Conservation (phyloP, 2,329 filamentous ascomycete species). For the Chaetoscypha palmicola region DNA sequence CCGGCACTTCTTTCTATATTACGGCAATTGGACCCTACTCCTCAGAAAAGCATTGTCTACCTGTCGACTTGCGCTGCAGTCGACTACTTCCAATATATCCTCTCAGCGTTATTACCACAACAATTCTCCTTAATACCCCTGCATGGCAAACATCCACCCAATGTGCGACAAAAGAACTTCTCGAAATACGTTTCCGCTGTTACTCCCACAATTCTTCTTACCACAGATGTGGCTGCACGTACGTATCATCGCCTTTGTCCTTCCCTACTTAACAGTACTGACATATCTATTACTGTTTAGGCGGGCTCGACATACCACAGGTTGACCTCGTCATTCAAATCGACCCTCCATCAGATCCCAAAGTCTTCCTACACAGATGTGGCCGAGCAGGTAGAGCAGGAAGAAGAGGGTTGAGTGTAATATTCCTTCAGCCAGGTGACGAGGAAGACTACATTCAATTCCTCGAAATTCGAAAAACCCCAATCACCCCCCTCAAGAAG, state of each 20-base stretch:
- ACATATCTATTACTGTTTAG: too few species aligned
- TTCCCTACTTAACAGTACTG: too few species aligned
- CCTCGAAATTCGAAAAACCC: slow-evolving; percentile 79
- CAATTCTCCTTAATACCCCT: slow-evolving; percentile 68
- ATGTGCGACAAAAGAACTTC: slow-evolving; percentile 84
- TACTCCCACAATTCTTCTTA: slow-evolving; percentile 74
- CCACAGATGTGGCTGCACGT: slow-evolving; percentile 88
- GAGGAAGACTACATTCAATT: slow-evolving; percentile 91
- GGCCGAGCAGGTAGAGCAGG: slow-evolving; percentile 87
- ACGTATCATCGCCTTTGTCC: too few species aligned
- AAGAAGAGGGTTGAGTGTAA: slow-evolving; percentile 73
- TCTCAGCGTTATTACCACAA: slow-evolving; percentile 64
- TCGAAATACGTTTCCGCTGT: slow-evolving; percentile 68
- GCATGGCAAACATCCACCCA: slow-evolving; percentile 86
- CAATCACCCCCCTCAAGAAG: slow-evolving; percentile 56
- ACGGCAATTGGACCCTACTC: slow-evolving; percentile 59
- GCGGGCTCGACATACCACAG: slow-evolving; percentile 82
- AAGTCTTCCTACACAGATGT: slow-evolving; percentile 90
- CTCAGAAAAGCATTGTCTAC: slow-evolving; percentile 84
- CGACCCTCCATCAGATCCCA: slow-evolving; percentile 79
- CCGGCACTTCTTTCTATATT: slow-evolving; percentile 67
- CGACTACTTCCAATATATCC: slow-evolving; percentile 81
- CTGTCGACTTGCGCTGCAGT: slow-evolving; percentile 90
- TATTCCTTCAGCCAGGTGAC: slow-evolving; percentile 74
- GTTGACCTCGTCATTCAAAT: slow-evolving; percentile 89